Evolutionary conservation across 2,329 filamentous ascomycete species (phyloP), one percentile per base, ranked within the genome.

Genomic region (Ceratocystis cubensis): DNA sequence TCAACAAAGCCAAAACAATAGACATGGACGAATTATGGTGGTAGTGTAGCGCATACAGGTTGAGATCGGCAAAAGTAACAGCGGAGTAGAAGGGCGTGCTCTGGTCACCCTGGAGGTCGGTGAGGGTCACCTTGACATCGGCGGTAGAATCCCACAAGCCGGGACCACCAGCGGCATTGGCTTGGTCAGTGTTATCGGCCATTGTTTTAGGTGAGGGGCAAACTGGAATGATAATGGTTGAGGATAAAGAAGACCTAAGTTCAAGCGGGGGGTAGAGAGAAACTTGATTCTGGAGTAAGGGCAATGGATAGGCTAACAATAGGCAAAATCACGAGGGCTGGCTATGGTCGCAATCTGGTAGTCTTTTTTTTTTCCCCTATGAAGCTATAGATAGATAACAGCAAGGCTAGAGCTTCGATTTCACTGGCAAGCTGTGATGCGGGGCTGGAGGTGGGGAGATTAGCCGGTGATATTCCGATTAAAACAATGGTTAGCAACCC

Each of bases 111-210:
- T 96, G 91, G 65, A 96, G 81, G 73, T 96, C 91, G 72, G 88
- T 92, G 68, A 97, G 83, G 76, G 93, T 94, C 71, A 99, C 90
- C 73, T 96, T 88, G 70, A 99, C 93, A 71, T 94, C 88, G 76
- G 88, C 95, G 67, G 88, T 86, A 3, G 86, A 85, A 75, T 96
- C 89, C 61, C 83, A 75, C 33, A 86, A 78, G 61, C 78, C 79
- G 48, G 84, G 84, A 65, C 81, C 83, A 48, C 75, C 75, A 22
- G 75, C 71, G 30, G 70, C 76, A 62, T 79, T 75, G 25, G 72
- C 69, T 71, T 72, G 73, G 37, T 74, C 73, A 33, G 71, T 66
- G 17, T 65, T 76, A 61, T 80, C 76, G 28, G 72, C 72, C 61
- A 66, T 66, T 30, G 25, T 64, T 20, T 66, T 30, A 25, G 28